Conservation (phyloP, 129 eudicot species). For the Dittrichia graveolens region DNA sequence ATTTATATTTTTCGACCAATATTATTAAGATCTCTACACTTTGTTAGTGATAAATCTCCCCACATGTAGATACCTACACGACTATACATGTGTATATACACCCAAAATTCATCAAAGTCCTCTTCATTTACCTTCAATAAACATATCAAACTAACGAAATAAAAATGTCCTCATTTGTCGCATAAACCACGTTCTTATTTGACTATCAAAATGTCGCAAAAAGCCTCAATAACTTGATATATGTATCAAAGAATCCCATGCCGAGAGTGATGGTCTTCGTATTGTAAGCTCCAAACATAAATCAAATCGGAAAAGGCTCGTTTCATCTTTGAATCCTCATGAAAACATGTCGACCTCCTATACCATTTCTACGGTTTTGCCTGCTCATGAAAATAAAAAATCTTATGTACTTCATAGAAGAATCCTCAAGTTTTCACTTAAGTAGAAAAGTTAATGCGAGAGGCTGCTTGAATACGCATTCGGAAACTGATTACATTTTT, state of each 20-base stretch:
- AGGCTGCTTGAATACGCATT: background rate
- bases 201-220: slow-evolving; percentile 15
- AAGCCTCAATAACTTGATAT: background rate
- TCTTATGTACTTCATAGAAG: background rate
- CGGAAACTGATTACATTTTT: background rate
- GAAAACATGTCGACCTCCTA: background rate
- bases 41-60: too few relatives aligned
- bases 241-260: background rate
- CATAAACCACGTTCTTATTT: slow-evolving; percentile 19
- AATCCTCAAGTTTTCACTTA: background rate
- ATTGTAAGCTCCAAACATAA: background rate
- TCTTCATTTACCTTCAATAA: slow-evolving; percentile 20
- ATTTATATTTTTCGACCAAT: too few relatives aligned
- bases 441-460: background rate
- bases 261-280: slow-evolving; percentile 1
- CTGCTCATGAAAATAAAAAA: background rate
- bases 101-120: slow-evolving; percentile 3
- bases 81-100: background rate
- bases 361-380: slow-evolving; percentile 26
- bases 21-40: too few relatives aligned
- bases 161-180: slow-evolving; percentile 17
- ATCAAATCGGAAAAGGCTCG: background rate
- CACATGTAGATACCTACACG: too few relatives aligned
- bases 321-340: slow-evolving; percentile 1
- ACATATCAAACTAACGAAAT: slow-evolving; percentile 9